These are phyloP conservation scores for Eucalyptus regnans DNA, from an alignment of 345 rosid species.

Conservation along the genomic window DNA sequence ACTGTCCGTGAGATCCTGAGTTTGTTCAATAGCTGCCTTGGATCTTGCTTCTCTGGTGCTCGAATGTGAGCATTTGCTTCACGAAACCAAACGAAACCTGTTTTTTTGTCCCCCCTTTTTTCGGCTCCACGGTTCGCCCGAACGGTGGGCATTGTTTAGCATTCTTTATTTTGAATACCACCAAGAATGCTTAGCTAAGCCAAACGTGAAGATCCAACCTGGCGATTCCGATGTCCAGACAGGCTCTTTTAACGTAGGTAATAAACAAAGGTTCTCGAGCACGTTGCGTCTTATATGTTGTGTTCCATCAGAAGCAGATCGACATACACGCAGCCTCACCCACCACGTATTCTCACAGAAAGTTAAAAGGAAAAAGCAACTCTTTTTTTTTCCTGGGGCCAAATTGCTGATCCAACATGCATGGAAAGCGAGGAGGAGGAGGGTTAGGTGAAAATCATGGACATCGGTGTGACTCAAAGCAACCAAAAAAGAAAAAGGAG, in stretches of 20 bases:
- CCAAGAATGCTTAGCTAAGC: not conserved
- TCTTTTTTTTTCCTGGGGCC: accelerated
- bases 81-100: not conserved
- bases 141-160: not conserved
- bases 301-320: not conserved
- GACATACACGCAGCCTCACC: not conserved
- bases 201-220: not conserved
- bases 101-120: not conserved
- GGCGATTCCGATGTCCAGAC: not conserved
- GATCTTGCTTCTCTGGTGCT: not conserved
- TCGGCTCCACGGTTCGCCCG: not conserved
- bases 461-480: not conserved
- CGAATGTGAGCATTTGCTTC: not conserved
- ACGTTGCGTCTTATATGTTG: not conserved
- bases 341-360: not conserved
- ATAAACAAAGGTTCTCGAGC: not conserved
- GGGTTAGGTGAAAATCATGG: not conserved
- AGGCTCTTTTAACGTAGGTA: not conserved
- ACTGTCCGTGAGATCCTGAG: not conserved
- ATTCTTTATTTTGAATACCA: not conserved
- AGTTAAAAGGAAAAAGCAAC: not conserved
- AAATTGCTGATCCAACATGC: not conserved
- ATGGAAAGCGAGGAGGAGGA: not conserved
- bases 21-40: not conserved
- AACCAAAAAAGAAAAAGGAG: not conserved